Evolutionary conservation across 176 grass and related monocot genomes (phyloP), one percentile per base, ranked within the genome.

Genomic region (Musa schizocarpa): DNA sequence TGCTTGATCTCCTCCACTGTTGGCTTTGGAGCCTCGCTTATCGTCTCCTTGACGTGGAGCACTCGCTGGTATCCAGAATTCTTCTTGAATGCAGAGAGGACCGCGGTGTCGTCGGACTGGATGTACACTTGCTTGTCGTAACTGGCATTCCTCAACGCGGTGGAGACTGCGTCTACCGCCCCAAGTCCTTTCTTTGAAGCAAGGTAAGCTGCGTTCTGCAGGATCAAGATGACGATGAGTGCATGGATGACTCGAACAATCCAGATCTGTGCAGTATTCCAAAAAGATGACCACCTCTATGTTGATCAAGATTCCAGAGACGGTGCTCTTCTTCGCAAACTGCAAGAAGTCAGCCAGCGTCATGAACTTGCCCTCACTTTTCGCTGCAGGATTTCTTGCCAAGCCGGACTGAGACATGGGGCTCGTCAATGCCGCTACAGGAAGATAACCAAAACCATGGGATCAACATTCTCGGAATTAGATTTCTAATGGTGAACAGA

Each of bases 141-240:
- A 50, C 86, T 85, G 9, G 90, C 86, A 20, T 94, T 98, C 59
- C 67, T 57, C 72, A 98, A 82, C 12, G 86, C 86, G 11, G 85
- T 74, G n/a, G 86, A 81, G 21, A 94, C 86, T 25, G 76, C 85
- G 24, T 94, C 85, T 75, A 98, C 88, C 70, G 94, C 22, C 50
- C 80, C 86, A n/a, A 94, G 65, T 11, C 95, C 95, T 71, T 82
- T 82, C 79, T 87, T 89, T 14, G 81, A 93, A 66, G 94, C 95
- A 19, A 89, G 86, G 74, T 86, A 98, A 2, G 95, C 24, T 13
- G 86, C 90, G 63, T 91, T 57, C 95, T 98, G 77, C 70, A 80
- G 16, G 54, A 57, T 17, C 54, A 57, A 57, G 54, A 57, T 2
- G 54, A 57, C 12, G 16, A 58, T 58, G 11, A 2, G 16, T 58